Conservation (phyloP, 179 eudicot genomes). For the Vitellaria paradoxa region DNA sequence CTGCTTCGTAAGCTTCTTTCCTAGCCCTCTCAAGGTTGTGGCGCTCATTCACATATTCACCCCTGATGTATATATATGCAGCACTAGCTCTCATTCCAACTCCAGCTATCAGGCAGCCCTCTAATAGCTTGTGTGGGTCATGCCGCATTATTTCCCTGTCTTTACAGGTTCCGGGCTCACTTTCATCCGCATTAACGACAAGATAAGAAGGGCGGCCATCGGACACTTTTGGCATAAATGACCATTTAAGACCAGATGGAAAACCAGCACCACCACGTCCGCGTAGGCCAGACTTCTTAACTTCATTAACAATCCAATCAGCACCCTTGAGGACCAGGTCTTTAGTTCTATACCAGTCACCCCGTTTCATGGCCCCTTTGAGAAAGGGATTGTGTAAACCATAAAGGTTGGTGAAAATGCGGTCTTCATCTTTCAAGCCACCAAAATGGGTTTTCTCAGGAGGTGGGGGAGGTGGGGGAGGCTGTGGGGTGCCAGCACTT, state of each 20-base stretch:
- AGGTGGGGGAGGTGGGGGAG: slow-evolving; percentile 98
- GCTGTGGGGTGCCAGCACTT: slow-evolving; percentile 67
- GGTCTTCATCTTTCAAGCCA: slow-evolving; percentile 92
- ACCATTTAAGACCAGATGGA: slow-evolving; percentile 99
- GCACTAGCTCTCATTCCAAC: slow-evolving; percentile 94
- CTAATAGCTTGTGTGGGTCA: slow-evolving; percentile 89
- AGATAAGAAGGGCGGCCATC: slow-evolving; percentile 98
- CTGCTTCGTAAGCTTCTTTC: slow-evolving; percentile 88
- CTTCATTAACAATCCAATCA: slow-evolving; percentile 94
- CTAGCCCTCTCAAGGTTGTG: slow-evolving; percentile 73
- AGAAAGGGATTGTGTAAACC: slow-evolving; percentile 92
- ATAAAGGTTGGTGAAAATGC: slow-evolving; percentile 88
- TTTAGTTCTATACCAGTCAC: slow-evolving; percentile 95
- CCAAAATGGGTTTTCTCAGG: slow-evolving; percentile 99
- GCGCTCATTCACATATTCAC: slow-evolving; percentile 91
- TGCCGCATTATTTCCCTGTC: slow-evolving; percentile 98
- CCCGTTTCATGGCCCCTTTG: slow-evolving; percentile 95
- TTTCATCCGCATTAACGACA: slow-evolving; percentile 98
- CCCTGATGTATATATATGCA: slow-evolving; percentile 93
- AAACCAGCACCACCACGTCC: slow-evolving; percentile 99
- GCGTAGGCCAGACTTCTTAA: slow-evolving; percentile 94
- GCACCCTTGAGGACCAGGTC: slow-evolving; percentile 87
- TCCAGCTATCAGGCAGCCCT: slow-evolving; percentile 92
- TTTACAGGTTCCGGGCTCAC: slow-evolving; percentile 98
- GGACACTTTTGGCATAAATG: slow-evolving; percentile 96